Conservation (phyloP, 495 filamentous ascomycete species). For the Aspergillus hancockii region DNA sequence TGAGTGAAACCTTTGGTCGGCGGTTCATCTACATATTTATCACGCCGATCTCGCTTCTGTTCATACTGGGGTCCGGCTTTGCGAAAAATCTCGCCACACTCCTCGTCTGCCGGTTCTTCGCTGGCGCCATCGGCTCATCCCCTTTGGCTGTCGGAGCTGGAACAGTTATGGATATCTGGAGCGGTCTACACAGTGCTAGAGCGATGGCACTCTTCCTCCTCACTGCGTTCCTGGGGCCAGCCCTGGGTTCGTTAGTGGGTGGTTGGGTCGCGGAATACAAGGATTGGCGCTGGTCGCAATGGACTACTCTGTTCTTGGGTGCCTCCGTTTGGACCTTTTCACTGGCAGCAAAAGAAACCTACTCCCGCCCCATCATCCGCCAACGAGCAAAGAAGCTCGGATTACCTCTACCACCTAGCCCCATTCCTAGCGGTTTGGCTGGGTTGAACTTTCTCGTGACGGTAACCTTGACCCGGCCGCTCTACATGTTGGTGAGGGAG, state of each 20-base stretch:
- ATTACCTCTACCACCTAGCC: constrained; percentile 33
- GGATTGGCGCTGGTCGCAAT: constrained; percentile 65
- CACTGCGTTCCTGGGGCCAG: constrained; percentile 38
- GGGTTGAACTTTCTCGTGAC: constrained; percentile 53
- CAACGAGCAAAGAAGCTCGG: constrained; percentile 48
- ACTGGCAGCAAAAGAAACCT: constrained; percentile 58
- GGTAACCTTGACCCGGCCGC: constrained; percentile 58
- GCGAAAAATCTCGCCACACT: constrained; percentile 56
- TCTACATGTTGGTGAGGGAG: constrained; percentile 65
- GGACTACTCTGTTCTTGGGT: constrained; percentile 45
- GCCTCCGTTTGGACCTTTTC: constrained; percentile 37
- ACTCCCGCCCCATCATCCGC: constrained; percentile 60
- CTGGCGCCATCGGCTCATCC: constrained; percentile 50
- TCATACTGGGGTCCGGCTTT: constrained; percentile 63
- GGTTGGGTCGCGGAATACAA: constrained; percentile 60
- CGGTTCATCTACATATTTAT: constrained; percentile 55
- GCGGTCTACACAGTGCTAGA: no score
- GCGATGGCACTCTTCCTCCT: constrained; percentile 41
- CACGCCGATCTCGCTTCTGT: constrained; percentile 54
- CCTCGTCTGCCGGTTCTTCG: constrained; percentile 60
- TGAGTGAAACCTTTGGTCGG: constrained; percentile 62
- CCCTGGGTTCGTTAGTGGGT: constrained; percentile 55
- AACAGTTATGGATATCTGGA: constrained; percentile 48
- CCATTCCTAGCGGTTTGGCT: constrained; percentile 25
- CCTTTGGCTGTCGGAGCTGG: constrained; percentile 45